Evolutionary conservation across 345 rosid species (phyloP), one percentile per base, ranked within the genome.

Genomic region (Hibiscus mutabilis): DNA sequence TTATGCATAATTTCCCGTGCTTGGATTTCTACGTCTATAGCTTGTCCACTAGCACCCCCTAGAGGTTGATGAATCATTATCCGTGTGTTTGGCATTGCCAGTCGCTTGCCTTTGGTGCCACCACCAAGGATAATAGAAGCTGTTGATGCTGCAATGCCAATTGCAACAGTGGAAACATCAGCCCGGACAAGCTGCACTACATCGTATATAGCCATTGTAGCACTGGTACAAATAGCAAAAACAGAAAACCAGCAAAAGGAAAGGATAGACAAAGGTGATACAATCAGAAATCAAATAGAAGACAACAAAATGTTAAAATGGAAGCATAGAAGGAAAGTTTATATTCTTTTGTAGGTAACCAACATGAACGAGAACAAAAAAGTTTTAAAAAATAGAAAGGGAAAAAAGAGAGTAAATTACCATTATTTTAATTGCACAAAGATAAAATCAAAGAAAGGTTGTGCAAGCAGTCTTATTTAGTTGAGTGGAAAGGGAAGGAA

Each of bases 51-150:
- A 37, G 92, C 94, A 53, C 96, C 97, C 74, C 99, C 98, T 60
- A 86, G 85, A 0, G 99, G 99, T 56, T 90, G 99, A 79, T 92
- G 97, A 61, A 95, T 85, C 99, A 95, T 95, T 72, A 95, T 86
- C 73, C 98, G 85, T 0, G 99, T 77, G 74, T 92, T 92, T 71
- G 99, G 98, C 99, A 95, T 95, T 0, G 98, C 92, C 70, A 90
- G 79, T 27, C 98, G 96, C 85, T 95, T 95, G 53, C 99, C 99
- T 80, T 89, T 92, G 51, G 92, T 81, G 7, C 99, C 99, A 40
- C 94, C 97, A 51, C 97, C 98, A 60, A 95, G 98, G 73, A 95
- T 89, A 29, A 95, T 69, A 21, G 99, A 84, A 72, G 99, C 96
- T 46, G 99, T 89, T 71, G 97, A 92, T 29, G 97, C 97, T 66